A percentile compares a stretch with the other conserved stretches of the same genome.
phyloP scores from a whole-genome alignment of 768 basidiomycete genomes.

The Dentipellis sp. region DNA sequence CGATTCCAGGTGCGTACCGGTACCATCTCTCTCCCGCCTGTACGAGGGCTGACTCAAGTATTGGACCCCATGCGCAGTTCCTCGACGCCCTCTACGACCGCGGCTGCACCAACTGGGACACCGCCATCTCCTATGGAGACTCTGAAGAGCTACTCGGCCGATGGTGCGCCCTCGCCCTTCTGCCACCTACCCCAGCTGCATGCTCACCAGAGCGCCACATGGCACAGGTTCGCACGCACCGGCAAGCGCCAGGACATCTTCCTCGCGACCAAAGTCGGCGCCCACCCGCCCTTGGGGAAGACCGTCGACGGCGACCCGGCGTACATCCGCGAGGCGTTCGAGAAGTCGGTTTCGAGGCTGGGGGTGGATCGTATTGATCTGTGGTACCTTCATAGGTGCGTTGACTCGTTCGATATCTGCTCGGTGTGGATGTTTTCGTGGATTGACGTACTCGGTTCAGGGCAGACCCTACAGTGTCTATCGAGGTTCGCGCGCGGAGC shows the following conservation, averaged over 20 bases:
- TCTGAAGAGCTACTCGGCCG: slow-evolving; percentile 38
- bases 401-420: slow-evolving; percentile 2
- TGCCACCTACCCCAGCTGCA: background rate
- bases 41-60: no score
- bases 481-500: background rate
- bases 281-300: slow-evolving; percentile 4
- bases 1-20: no score
- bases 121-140: slow-evolving; percentile 31
- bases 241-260: slow-evolving; percentile 46
- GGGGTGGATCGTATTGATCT: slow-evolving; percentile 24
- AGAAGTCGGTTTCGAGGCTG: slow-evolving; percentile 19
- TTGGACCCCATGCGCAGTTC: slow-evolving; percentile 18
- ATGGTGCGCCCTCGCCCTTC: slow-evolving; percentile 20
- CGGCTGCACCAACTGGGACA: slow-evolving; percentile 41
- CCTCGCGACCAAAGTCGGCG: slow-evolving; percentile 31
- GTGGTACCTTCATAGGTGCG: slow-evolving; percentile 24
- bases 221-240: slow-evolving; percentile 47
- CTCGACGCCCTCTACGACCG: slow-evolving; percentile 31
- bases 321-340: slow-evolving; percentile 17
- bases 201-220: slow-evolving; percentile 16
- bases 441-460: background rate
- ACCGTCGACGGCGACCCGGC: slow-evolving; percentile 18
- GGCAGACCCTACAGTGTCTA: slow-evolving; percentile 7
- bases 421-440: slow-evolving; percentile 18
- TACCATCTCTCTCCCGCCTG: no score